Percentiles rank a stretch among this genome's conserved stretches.
phyloP scores from a whole-genome alignment of 1,284 basidiomycete species.

The Ganoderma lingzhi region DNA sequence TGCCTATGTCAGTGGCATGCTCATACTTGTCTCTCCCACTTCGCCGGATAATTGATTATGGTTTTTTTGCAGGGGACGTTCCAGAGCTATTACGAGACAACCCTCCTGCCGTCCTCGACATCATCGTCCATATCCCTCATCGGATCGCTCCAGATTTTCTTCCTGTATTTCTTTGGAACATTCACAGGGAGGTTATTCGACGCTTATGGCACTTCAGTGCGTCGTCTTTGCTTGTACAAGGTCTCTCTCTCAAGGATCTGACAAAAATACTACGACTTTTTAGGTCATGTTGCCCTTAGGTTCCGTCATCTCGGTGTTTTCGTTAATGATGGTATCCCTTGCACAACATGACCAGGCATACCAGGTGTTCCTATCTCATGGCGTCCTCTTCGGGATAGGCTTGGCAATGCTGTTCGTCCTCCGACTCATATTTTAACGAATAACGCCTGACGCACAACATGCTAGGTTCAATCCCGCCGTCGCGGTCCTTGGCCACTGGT shows the following conservation, averaged over 20 bases:
- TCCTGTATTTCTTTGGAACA: slow-evolving; percentile 45
- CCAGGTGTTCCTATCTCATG: slow-evolving; percentile 48
- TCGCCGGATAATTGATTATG: background rate
- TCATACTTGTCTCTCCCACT: background rate
- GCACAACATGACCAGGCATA: slow-evolving; percentile 43
- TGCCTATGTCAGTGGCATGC: slow-evolving; percentile 39
- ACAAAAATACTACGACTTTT: background rate
- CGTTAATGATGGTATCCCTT: slow-evolving; percentile 47
- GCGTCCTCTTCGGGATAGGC: slow-evolving; percentile 45
- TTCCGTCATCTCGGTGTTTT: slow-evolving; percentile 42
- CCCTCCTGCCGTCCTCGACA: slow-evolving; percentile 44
- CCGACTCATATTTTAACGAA: background rate
- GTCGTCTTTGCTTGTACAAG: background rate
- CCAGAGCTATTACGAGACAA: slow-evolving; percentile 50
- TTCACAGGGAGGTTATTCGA: slow-evolving; percentile 47
- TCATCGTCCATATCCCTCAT: slow-evolving; percentile 52
- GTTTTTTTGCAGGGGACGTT: slow-evolving; percentile 43
- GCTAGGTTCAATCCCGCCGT: slow-evolving; percentile 23
- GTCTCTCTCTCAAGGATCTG: background rate
- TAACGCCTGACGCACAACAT: background rate
- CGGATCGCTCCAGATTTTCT: slow-evolving; percentile 52
- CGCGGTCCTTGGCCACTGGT: slow-evolving; percentile 30
- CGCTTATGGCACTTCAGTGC: slow-evolving; percentile 41
- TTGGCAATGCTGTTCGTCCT: slow-evolving; percentile 41
- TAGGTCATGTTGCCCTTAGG: slow-evolving; percentile 44